A percentile compares a stretch with the other conserved stretches of the same genome.
Evolutionary conservation across 306 rosid genomes (phyloP).

Genomic region (Cucurbita ficifolia): DNA sequence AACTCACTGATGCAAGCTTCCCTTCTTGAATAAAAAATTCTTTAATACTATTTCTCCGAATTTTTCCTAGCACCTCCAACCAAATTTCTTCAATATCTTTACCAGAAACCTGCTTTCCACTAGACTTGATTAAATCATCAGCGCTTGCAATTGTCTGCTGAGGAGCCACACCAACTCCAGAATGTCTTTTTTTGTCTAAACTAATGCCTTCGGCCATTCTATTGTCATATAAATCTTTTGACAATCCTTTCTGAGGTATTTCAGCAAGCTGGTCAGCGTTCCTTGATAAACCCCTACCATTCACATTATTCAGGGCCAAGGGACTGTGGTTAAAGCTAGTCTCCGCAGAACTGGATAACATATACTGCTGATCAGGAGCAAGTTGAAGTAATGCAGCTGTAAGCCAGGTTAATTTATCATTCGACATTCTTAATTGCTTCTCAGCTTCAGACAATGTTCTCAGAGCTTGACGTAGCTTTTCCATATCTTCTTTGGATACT

Average conservation of each 20-base stretch:
- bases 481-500: constrained; percentile 95
- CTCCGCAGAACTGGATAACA: constrained; percentile 78
- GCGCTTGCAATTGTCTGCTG: constrained; percentile 26
- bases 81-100: constrained; percentile 73
- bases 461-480: constrained; percentile 91
- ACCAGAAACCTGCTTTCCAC: constrained; percentile 32
- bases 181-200: constrained; percentile 39
- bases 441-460: constrained; percentile 92
- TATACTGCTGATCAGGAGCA: constrained; percentile 93
- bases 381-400: constrained; percentile 98
- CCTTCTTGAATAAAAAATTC: constrained; percentile 77
- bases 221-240: constrained; percentile 19
- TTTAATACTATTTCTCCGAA: constrained; percentile 47
- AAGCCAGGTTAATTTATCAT: constrained; percentile 89
- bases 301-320: constrained; percentile 29
- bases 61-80: constrained; percentile 72
- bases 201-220: constrained; percentile 24
- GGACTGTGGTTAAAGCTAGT: constrained; percentile 82
- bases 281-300: constrained; percentile 29
- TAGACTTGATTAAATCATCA: constrained; percentile 22
- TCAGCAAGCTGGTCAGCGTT: constrained; percentile 30
- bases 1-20: constrained; percentile 65
- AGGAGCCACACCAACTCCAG: constrained; percentile 30
- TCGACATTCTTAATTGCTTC: constrained; percentile 87
- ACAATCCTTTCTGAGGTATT: constrained; percentile 30